These are phyloP conservation scores for Volvariella surrecta DNA, from an alignment of 1,284 basidiomycete genomes.

Conservation along the genomic window DNA sequence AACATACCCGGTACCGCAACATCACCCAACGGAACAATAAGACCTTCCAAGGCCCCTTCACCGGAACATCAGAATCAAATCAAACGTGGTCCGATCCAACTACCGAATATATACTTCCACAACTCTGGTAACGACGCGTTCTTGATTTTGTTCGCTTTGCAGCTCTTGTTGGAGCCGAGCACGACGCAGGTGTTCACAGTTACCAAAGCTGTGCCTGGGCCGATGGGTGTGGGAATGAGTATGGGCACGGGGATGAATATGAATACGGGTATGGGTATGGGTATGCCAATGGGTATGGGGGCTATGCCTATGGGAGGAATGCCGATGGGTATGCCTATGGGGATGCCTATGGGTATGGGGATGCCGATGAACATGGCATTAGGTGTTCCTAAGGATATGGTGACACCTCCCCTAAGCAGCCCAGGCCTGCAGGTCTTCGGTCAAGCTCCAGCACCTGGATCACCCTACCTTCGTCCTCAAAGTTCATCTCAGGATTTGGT, in stretches of 20 bases:
- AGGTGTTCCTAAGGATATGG: too few relatives aligned
- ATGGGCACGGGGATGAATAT: background rate
- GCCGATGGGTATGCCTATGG: background rate
- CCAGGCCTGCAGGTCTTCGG: too few relatives aligned
- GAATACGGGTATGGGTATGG: background rate
- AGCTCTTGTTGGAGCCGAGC: slow-evolving; percentile 49
- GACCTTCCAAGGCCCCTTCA: slow-evolving; percentile 4
- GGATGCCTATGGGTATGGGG: background rate
- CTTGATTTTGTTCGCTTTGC: slow-evolving; percentile 52
- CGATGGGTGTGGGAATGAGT: background rate
- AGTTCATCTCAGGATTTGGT: too few relatives aligned
- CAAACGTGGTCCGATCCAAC: slow-evolving; percentile 17
- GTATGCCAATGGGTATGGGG: background rate
- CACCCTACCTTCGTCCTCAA: too few relatives aligned
- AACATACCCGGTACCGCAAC: too few relatives aligned
- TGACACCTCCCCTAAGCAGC: too few relatives aligned
- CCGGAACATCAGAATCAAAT: slow-evolving; percentile 10
- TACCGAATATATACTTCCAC: slow-evolving; percentile 38
- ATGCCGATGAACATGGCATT: background rate
- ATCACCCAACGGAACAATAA: background rate
- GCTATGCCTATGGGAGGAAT: background rate
- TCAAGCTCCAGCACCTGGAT: too few relatives aligned
- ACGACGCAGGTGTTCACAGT: slow-evolving; percentile 16
- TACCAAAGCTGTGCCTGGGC: background rate
- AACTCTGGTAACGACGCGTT: slow-evolving; percentile 72